Percentiles rank a stretch among this genome's conserved stretches.
These are phyloP conservation scores for Rhodosorus marinus DNA, from an alignment of 23 red algal species.

Conservation along the genomic window DNA sequence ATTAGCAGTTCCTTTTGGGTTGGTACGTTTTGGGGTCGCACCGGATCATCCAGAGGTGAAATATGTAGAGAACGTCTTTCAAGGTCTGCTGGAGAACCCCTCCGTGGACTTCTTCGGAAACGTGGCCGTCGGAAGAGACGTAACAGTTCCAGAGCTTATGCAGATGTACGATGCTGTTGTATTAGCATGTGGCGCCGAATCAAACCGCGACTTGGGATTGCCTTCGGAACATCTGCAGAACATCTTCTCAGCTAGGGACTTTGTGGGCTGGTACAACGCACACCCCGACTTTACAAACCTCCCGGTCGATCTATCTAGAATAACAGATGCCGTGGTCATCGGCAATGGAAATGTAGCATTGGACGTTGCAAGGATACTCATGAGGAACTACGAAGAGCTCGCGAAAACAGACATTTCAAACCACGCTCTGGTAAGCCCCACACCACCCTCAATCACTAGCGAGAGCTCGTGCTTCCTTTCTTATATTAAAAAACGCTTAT, in stretches of 20 bases:
- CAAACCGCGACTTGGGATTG: conserved; percentile 5
- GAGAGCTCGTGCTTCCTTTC: no score
- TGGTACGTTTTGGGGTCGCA: conserved; percentile 82
- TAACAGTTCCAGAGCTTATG: conserved; percentile 6
- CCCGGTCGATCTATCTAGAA: neutral
- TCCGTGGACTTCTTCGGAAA: conserved; percentile 55
- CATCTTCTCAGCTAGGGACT: conserved; percentile 47
- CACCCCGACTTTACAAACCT: conserved; percentile 29
- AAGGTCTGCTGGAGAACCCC: neutral
- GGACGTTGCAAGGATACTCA: conserved; percentile 64
- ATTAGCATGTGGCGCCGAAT: conserved; percentile 8
- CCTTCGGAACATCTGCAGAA: neutral
- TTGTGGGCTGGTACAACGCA: conserved; percentile 70
- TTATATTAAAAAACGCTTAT: no score
- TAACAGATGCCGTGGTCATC: conserved; percentile 30
- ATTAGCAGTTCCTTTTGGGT: conserved; percentile 69
- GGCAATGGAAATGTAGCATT: conserved; percentile 85
- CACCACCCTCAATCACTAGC: neutral
- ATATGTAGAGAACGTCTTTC: conserved; percentile 28
- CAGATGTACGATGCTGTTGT: conserved; percentile 19
- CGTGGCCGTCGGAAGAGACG: conserved; percentile 13
- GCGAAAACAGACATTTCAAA: neutral
- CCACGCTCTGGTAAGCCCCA: neutral
- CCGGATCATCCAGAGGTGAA: conserved; percentile 71
- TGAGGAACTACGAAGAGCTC: conserved; percentile 14